phyloP scores from a whole-genome alignment of 108 stramenopile species.

The Craspedostauros australis region DNA sequence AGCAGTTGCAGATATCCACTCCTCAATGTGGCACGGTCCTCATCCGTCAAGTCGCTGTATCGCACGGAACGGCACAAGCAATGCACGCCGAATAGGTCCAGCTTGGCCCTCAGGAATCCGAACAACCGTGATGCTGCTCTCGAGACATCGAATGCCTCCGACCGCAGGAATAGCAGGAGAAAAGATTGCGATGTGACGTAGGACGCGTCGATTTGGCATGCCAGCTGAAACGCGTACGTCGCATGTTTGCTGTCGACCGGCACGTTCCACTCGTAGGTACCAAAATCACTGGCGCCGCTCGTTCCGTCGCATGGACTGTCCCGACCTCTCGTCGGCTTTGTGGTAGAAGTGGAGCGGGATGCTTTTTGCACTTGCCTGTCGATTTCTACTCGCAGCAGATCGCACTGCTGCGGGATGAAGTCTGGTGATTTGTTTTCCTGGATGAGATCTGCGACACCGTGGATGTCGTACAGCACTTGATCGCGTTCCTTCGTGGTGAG shows the following conservation, averaged over 20 bases:
- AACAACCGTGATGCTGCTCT: conserved; percentile 2
- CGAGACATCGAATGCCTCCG: conserved; percentile 1
- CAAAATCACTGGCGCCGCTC: no score
- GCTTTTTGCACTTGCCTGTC: no score
- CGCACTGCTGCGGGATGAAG: conserved; percentile 4
- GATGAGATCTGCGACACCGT: conserved; percentile 7
- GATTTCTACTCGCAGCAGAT: no score
- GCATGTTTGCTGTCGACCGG: background rate
- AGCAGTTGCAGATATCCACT: conserved; percentile 18
- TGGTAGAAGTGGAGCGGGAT: no score
- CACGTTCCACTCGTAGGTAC: no score
- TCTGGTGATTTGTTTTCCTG: conserved; percentile 14
- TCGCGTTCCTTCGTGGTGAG: conserved; percentile 9
- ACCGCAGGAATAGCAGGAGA: conserved; percentile 11
- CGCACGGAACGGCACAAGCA: background rate
- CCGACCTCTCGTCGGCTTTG: no score
- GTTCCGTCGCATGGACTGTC: no score
- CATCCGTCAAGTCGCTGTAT: conserved; percentile 8
- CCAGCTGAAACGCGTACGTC: conserved; percentile 4
- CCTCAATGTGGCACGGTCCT: conserved; percentile 6
- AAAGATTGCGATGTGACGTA: conserved; percentile 13
- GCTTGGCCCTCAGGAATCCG: conserved; percentile 13
- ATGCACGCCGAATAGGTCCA: conserved; percentile 5
- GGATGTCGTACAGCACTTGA: conserved; percentile 14
- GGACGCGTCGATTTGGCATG: background rate